Evolutionary conservation across 148 eudicot species (phyloP), one percentile per base, ranked within the genome.

Genomic region (Camellia japonica): DNA sequence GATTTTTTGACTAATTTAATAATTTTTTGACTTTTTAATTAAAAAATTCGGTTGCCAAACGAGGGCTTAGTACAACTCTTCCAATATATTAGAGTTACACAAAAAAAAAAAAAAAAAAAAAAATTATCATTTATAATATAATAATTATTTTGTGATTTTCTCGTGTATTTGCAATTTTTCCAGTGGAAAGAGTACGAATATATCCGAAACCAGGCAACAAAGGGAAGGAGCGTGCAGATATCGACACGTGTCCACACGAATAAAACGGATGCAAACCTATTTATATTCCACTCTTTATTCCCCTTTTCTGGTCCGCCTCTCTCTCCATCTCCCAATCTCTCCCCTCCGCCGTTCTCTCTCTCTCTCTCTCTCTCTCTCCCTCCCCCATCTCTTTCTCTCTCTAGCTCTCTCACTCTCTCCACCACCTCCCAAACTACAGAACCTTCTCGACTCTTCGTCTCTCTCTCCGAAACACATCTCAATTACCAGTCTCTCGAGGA

Each of bases 241-340:
- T 19, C 46, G 81, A 61, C 81, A 74, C 84, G 82, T 77, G 83
- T 68, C 71, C 71, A 76, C 72, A 77, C 67, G 18, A 84, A 80
- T 71, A 84, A 77, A 90, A 80, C 90, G 91, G 92, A 95, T 90
- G 91, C 92, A 93, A 95, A 95, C 98, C 94, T 95, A 95, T 95
- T 93, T 93, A 95, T 95, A 95, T 91, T 90, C 89, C 91, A 65
- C 84, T 30, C 87, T 87, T 87, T 74, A 90, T 64, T 84, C 84
- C 4, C 76, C 54, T 82, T 30, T 87, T 82, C 88, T 81, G 72
- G 79, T 85, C 90, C 88, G 82, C 81, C 81, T 69, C 74, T 67
- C 84, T 54, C 75, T 49, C 73, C 74, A 7, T 63, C 5, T 46
- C 19, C 47, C 61, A 58, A 9, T 15, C 7, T 9, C 19, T 44